Conservation (phyloP, 352 stramenopile genomes). For the Elongisporangium anandrum region DNA sequence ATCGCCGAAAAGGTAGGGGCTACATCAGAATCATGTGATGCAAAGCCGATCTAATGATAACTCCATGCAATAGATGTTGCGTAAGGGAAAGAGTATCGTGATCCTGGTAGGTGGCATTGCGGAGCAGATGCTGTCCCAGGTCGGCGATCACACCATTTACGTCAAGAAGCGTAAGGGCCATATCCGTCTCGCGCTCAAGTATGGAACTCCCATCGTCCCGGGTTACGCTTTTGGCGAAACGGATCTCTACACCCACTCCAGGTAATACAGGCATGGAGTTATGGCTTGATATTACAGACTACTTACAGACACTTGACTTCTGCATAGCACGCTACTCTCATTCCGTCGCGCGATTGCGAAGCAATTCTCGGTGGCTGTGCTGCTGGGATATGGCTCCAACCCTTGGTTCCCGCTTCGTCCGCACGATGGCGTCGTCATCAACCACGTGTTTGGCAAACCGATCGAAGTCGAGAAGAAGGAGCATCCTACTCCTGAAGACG, state of each 20-base stretch:
- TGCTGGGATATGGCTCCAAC: conserved; percentile 53
- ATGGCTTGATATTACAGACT: too few relatives aligned
- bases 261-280: conserved; percentile 15
- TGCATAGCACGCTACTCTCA: conserved; percentile 43
- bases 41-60: background rate
- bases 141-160: conserved; percentile 71
- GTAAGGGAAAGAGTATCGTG: conserved; percentile 66
- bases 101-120: conserved; percentile 78
- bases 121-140: conserved; percentile 80
- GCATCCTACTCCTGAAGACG: conserved; percentile 50
- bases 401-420: conserved; percentile 54
- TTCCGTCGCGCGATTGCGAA: conserved; percentile 70
- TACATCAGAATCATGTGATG: background rate
- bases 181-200: conserved; percentile 69
- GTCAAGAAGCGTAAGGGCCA: conserved; percentile 82
- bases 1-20: conserved; percentile 45
- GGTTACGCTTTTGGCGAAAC: conserved; percentile 82
- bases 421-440: conserved; percentile 49
- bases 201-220: conserved; percentile 70
- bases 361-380: conserved; percentile 56
- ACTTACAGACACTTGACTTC: conserved; percentile 3
- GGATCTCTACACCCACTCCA: conserved; percentile 78
- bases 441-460: conserved; percentile 73
- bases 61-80: conserved; percentile 27
- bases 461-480: conserved; percentile 60